Conservation (phyloP, 2,329 filamentous ascomycete species). For the Tolypocladium nubicola region DNA sequence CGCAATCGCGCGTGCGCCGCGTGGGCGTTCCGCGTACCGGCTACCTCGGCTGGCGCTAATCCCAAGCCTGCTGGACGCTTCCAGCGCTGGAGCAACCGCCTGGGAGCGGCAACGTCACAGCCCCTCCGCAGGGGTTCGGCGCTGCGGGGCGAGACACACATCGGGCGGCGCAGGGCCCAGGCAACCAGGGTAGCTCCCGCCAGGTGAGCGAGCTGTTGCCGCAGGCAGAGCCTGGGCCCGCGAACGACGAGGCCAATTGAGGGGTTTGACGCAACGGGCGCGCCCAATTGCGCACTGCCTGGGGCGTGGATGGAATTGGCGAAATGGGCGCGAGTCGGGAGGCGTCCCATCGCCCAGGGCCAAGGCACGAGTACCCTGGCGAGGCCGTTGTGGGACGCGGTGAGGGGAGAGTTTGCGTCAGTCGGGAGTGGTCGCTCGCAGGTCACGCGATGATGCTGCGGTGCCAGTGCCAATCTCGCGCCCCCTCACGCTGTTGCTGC, state of each 20-base stretch:
- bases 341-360: not conserved
- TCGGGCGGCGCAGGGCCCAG: not conserved
- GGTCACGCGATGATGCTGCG: not conserved
- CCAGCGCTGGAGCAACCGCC: not conserved
- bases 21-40: slow-evolving; percentile 5
- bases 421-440: not conserved
- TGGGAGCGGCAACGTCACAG: not conserved
- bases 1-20: slow-evolving; percentile 7
- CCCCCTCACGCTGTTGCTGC: not conserved
- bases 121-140: not conserved
- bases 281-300: not conserved
- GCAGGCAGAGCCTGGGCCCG: not conserved
- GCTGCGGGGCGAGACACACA: not conserved
- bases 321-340: not conserved
- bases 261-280: not conserved
- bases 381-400: not conserved
- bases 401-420: not conserved
- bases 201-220: not conserved
- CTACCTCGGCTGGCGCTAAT: slow-evolving; percentile 2
- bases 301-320: not conserved
- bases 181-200: not conserved
- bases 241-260: not conserved
- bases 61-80: not conserved
- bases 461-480: not conserved
- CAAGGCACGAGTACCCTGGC: not conserved